phyloP scores from a whole-genome alignment of 371 early-diverging fungal genomes.

The Apophysomyces sp. region DNA sequence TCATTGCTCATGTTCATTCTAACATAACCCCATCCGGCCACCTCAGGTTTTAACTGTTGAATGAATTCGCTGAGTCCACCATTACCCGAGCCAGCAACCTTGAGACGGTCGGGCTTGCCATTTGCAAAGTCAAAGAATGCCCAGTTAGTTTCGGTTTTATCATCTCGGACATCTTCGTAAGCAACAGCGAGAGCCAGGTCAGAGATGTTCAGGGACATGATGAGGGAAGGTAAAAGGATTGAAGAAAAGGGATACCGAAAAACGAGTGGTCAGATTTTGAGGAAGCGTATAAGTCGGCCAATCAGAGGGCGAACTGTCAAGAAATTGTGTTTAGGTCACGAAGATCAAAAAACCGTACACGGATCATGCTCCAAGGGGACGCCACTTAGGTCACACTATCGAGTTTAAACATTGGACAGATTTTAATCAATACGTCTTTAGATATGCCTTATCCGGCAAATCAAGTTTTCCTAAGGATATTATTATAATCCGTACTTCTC shows the following conservation, averaged over 20 bases:
- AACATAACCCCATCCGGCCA: slow-evolving; percentile 82
- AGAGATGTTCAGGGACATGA: slow-evolving; percentile 47
- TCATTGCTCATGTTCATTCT: slow-evolving; percentile 82
- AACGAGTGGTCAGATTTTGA: neutral
- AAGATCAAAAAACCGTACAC: too few species aligned
- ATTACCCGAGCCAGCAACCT: slow-evolving; percentile 52
- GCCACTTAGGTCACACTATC: too few species aligned
- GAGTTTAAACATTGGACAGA: too few species aligned
- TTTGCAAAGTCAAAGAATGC: slow-evolving; percentile 47
- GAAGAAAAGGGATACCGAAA: neutral
- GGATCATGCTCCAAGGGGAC: too few species aligned
- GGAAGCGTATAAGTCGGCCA: neutral
- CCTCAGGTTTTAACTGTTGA: slow-evolving; percentile 58
- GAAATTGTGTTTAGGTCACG: too few species aligned
- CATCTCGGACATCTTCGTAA: slow-evolving; percentile 73
- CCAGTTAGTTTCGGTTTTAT: slow-evolving; percentile 74
- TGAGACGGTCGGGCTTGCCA: slow-evolving; percentile 47
- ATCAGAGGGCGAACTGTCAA: neutral
- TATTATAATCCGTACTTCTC: too few species aligned
- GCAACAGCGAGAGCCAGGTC: slow-evolving; percentile 59
- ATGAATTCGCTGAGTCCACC: slow-evolving; percentile 75
- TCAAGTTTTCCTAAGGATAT: too few species aligned
- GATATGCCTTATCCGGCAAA: too few species aligned
- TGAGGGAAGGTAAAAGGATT: slow-evolving; percentile 2
- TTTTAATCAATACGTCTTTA: too few species aligned